Conservation (phyloP, 2,329 filamentous ascomycete genomes). For the Metarhizium guizhouense region DNA sequence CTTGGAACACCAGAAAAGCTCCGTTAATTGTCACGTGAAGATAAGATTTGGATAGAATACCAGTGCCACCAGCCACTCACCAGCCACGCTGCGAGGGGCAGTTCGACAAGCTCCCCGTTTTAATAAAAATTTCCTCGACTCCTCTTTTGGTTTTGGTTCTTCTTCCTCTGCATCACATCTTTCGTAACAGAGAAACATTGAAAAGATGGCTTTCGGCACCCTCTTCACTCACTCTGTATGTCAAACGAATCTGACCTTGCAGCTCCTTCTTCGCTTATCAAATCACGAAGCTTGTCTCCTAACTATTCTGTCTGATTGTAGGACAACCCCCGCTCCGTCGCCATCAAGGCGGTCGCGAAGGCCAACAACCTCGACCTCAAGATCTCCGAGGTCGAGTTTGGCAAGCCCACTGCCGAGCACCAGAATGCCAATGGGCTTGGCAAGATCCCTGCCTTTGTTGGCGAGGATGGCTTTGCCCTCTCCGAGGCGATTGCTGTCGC, state of each 20-base stretch:
- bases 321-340: slow-evolving; percentile 83
- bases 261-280: slow-evolving; percentile 1
- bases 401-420: slow-evolving; percentile 66
- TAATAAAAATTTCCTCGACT: slow-evolving; percentile 23
- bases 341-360: slow-evolving; percentile 90
- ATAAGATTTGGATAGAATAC: slow-evolving; percentile 7
- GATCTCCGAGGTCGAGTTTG: slow-evolving; percentile 61
- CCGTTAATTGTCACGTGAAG: slow-evolving; percentile 12
- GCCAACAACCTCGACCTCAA: slow-evolving; percentile 92
- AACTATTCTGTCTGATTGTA: slow-evolving; percentile 27
- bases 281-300: neutral
- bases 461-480: slow-evolving; percentile 82
- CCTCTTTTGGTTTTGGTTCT: slow-evolving; percentile 2
- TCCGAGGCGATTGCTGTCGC: slow-evolving; percentile 90
- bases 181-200: slow-evolving; percentile 16
- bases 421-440: slow-evolving; percentile 76
- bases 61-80: slow-evolving; percentile 8
- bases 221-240: slow-evolving; percentile 80
- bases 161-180: slow-evolving; percentile 6
- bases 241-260: neutral
- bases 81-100: slow-evolving; percentile 24
- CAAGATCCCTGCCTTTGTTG: slow-evolving; percentile 89
- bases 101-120: slow-evolving; percentile 15
- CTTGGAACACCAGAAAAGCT: neutral
- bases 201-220: slow-evolving; percentile 94